Evolutionary conservation across 345 rosid species (phyloP), one percentile per base, ranked within the genome.

Genomic region (Citrus trifoliata): DNA sequence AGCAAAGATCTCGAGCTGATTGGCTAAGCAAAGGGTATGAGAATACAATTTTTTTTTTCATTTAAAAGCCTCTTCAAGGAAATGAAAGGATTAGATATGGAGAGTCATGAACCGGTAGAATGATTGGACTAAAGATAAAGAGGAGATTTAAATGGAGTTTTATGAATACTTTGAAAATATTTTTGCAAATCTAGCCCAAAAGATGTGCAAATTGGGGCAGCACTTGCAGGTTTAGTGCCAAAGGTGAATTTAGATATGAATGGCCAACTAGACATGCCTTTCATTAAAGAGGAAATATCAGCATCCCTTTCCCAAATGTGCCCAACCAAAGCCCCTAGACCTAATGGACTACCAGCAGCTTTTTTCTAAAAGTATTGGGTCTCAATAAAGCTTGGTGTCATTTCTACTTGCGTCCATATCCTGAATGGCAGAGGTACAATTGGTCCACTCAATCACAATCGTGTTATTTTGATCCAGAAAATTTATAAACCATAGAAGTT

Each of bases 101-200:
- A 18, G 56, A 14, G 7, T 18, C 2, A 14, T 51, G 0, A 18
- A 51, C 2, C 1, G 16, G 0, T 0, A 51, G 0, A 7, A 18
- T 51, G 7, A 1, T 16, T 16, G 22, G 56, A 51, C 2, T 0
- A 22, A 51, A 18, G 56, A 51, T 51, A 18, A 1, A 51, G 22
- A 51, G 22, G 7, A 18, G 22, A 51, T 51, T 42, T 14, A 51
- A 1, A 51, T 0, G 2, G 5, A 51, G 56, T 51, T 51, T 16
- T 4, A 4, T 18, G 56, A 16, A 51, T 51, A 51, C 0, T 51
- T 51, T 51, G 2, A 6, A 16, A 51, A 51, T 4, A 0, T 0
- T 4, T 51, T 51, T 18, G 0, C 6, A 14, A 51, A 1, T 18
- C 22, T 1, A 51, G 7, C 22, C 22, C 3, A 4, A 51, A 0